phyloP scores from a whole-genome alignment of 768 basidiomycete species.

The Leccinum uliginosum region DNA sequence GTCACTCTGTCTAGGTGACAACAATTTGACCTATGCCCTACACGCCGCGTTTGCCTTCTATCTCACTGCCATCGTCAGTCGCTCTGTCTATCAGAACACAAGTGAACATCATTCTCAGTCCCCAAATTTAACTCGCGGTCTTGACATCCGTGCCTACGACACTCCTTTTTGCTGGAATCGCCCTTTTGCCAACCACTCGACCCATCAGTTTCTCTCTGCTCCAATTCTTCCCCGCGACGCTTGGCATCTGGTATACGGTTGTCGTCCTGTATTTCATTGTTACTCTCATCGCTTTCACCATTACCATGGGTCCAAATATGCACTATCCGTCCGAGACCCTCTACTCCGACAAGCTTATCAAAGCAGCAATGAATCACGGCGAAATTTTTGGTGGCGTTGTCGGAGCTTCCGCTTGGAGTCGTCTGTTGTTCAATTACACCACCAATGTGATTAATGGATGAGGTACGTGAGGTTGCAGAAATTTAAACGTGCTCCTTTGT shows the following conservation, averaged over 20 bases:
- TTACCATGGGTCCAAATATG: conserved; percentile 69
- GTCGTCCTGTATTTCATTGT: conserved; percentile 47
- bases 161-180: conserved; percentile 41
- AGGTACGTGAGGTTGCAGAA: conserved; percentile 34
- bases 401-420: conserved; percentile 42
- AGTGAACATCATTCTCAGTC: conserved; percentile 39
- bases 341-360: conserved; percentile 68
- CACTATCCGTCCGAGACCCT: conserved; percentile 71
- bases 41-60: conserved; percentile 60
- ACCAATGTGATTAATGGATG: conserved; percentile 92
- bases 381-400: conserved; percentile 57
- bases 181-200: conserved; percentile 52
- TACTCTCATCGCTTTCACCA: conserved; percentile 41
- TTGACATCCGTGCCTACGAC: conserved; percentile 48
- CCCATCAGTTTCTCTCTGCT: conserved; percentile 31
- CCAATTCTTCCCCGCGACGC: conserved; percentile 18
- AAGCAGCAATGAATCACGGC: conserved; percentile 55
- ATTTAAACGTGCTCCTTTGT: not conserved
- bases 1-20: conserved; percentile 38
- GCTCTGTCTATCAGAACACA: conserved; percentile 46
- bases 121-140: conserved; percentile 56
- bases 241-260: conserved; percentile 49
- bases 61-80: conserved; percentile 45
- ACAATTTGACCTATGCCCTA: conserved; percentile 38
- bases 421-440: conserved; percentile 78